Conservation (phyloP, 176 grass and related monocot species). For the Chloris gayana region DNA sequence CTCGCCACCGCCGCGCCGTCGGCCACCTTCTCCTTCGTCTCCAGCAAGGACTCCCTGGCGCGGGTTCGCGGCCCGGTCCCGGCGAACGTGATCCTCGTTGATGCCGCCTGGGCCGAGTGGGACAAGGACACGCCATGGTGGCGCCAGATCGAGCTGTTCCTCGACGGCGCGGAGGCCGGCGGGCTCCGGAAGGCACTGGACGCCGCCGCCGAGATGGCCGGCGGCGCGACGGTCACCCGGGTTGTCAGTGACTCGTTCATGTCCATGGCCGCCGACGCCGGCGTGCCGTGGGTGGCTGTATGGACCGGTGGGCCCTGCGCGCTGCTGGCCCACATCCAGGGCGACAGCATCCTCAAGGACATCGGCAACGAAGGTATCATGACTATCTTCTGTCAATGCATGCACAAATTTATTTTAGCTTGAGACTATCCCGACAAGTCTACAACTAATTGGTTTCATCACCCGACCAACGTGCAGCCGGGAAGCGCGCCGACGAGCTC, state of each 20-base stretch:
- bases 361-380: too few species aligned
- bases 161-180: constrained; percentile 7
- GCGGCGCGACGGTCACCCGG: background rate
- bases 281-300: too few species aligned
- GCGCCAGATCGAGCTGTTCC: constrained; percentile 25
- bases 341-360: too few species aligned
- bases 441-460: too few species aligned
- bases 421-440: too few species aligned
- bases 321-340: too few species aligned
- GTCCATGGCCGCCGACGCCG: background rate
- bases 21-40: constrained; percentile 31
- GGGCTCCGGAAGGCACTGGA: constrained; percentile 21
- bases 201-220: background rate
- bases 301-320: too few species aligned
- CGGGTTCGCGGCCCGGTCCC: background rate
- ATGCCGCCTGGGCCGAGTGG: background rate
- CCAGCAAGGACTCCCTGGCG: background rate
- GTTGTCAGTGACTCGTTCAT: constrained; percentile 15
- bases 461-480: background rate
- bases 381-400: too few species aligned
- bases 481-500: constrained; percentile 33
- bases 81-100: constrained; percentile 26
- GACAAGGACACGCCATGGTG: background rate
- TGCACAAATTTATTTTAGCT: too few species aligned
- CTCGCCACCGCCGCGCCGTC: constrained; percentile 21